Base-by-base conservation (phyloP, 257 asterid genomes). In the Avicennia marina region DNA sequence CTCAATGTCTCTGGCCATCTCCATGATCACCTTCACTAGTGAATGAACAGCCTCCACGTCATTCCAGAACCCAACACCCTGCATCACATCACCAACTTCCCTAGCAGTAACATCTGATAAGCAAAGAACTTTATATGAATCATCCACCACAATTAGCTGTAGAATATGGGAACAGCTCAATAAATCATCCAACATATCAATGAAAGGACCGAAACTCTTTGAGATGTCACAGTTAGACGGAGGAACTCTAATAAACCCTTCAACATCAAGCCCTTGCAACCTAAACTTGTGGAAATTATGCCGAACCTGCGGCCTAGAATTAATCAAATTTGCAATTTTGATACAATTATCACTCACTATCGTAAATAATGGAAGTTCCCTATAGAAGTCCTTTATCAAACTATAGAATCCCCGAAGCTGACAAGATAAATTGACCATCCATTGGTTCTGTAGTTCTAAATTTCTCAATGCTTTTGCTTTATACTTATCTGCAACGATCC, bases 401-500 rank as follows among this genome's bases (percentile, higher is more conserved):
- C 84, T 73, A 57, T 60, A 34, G 54, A 85, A 69, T 26, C 84
- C 90, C 56, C 73, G 85, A 64, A 72, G 67, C 65, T 75, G 88
- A 48, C 95, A 85, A 27, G 82, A 69, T 52, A 85, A 39, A 54
- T 82, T 85, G 22, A 85, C 74, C 95, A 85, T 82, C 95, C 95
- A 80, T 31, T 69, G 71, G 61, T 78, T 66, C 46, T 75, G 81
- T 53, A 62, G 31, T 62, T 85, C 91, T 53, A 85, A 72, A 72
- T 78, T 80, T 72, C 68, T 67, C 78, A 85, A 67, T 27, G 89
- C 91, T 54, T 71, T 80, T 11, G 81, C 59, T 63, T 80, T 82
- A 41, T 56, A 82, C 74, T 77, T 85, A 44, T 85, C 95, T 18
- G 83, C 68, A 63, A 85, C 81, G 26, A 85, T 74, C 25, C 95